Conservation (phyloP, 2,329 filamentous ascomycete species). For the Phialemoniopsis sp. region DNA sequence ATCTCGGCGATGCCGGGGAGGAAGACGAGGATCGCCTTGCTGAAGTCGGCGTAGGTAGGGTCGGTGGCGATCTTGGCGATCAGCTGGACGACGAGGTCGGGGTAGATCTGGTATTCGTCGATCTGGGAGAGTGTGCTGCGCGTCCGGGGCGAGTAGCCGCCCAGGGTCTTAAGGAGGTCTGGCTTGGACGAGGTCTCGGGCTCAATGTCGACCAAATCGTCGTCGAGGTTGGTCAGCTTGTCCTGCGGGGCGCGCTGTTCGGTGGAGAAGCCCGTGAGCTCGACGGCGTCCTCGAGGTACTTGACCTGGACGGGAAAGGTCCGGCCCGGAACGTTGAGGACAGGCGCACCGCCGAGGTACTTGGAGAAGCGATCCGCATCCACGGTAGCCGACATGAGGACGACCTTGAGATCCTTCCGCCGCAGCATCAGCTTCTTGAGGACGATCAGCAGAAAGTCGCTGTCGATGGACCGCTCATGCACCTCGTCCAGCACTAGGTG, state of each 20-base stretch:
- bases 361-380: conserved; percentile 87
- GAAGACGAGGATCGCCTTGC: conserved; percentile 91
- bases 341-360: conserved; percentile 80
- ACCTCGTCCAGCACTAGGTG: conserved; percentile 97
- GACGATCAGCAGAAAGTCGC: conserved; percentile 91
- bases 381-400: conserved; percentile 97
- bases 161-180: conserved; percentile 61
- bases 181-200: conserved; percentile 46
- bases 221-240: conserved; percentile 59
- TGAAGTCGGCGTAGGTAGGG: conserved; percentile 64
- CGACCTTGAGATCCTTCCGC: conserved; percentile 80
- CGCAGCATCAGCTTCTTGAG: conserved; percentile 75
- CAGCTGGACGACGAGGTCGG: conserved; percentile 76
- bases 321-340: conserved; percentile 85
- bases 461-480: conserved; percentile 93
- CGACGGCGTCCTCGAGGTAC: conserved; percentile 89
- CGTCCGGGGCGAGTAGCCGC: conserved; percentile 72
- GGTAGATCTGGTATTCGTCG: conserved; percentile 90
- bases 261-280: conserved; percentile 71
- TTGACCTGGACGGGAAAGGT: conserved; percentile 88
- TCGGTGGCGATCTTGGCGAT: conserved; percentile 72
- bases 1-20: conserved; percentile 94
- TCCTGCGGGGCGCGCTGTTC: conserved; percentile 42
- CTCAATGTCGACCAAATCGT: conserved; percentile 50
- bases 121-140: conserved; percentile 70